These are phyloP conservation scores for Luvunga scandens DNA, from an alignment of 345 rosid genomes.

Conservation along the genomic window DNA sequence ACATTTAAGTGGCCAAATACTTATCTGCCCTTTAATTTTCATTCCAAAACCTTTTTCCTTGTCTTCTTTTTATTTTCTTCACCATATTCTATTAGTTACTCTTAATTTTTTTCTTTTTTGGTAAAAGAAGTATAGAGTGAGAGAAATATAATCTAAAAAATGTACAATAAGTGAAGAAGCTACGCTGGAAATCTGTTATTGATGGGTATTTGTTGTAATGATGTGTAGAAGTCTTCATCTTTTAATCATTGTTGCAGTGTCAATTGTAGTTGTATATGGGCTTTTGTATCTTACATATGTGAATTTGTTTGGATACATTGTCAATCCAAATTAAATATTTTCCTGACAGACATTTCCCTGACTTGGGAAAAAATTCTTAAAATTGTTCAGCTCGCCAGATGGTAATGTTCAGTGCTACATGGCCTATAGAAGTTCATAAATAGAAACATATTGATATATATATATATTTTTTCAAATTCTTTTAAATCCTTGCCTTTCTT, in stretches of 20 bases:
- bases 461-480: background rate
- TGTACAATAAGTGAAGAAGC: too few relatives aligned
- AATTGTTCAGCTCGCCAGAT: slow-evolving; percentile 74
- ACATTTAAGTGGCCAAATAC: background rate
- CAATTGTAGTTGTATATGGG: background rate
- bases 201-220: background rate
- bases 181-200: background rate
- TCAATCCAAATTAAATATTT: background rate
- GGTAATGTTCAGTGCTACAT: slow-evolving; percentile 98
- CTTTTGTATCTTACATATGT: background rate
- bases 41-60: background rate
- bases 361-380: background rate
- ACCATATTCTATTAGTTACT: background rate
- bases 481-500: background rate
- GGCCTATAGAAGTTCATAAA: slow-evolving; percentile 86
- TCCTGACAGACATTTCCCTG: background rate
- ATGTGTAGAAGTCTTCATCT: background rate
- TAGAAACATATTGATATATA: slow-evolving; percentile 4
- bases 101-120: too few relatives aligned
- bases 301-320: background rate
- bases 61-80: background rate
- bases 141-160: background rate
- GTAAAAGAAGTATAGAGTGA: background rate
- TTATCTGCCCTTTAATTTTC: background rate
- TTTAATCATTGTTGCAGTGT: background rate